Evolutionary conservation across 768 basidiomycete species (phyloP), one percentile per base, ranked within the genome.

Genomic region (Sporobolomyces pararoseus): DNA sequence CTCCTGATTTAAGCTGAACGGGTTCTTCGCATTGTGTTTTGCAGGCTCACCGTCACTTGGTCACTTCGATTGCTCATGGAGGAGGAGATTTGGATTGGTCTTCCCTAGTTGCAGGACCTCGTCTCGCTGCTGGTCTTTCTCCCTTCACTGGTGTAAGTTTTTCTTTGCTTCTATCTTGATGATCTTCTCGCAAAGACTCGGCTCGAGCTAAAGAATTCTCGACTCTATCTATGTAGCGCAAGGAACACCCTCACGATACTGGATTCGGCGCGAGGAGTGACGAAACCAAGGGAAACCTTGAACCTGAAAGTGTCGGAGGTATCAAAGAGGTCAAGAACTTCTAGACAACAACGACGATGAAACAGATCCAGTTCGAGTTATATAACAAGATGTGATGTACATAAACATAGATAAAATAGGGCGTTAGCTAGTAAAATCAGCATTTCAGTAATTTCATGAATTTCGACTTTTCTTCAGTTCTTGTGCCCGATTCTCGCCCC

Each of bases 51-150:
- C 87, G 88, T 74, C 88, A 90, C 75, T 82, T 94, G 76, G 81
- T 94, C 70, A 87, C 89, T 7, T 87, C 90, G 9, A 84, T 89
- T 39, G 88, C 90, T 0, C 79, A 89, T 32, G 88, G 91, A 62
- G 82, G 84, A 77, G 85, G 86, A 12, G 80, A 83, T 5, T 80
- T 93, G 25, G 92, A 95, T 76, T 94, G 91, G 90, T 89, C 87
- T 70, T 86, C 86, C 1, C 78, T 93, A 49, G 84, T 94, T 34
- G 89, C 88, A 5, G 90, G 90, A 5, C 83, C 86, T 47, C 83
- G 91, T 59, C 85, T 88, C 17, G 84, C 89, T 3, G 88, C 90
- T 14, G 91, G 90, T 3, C 68, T 83, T 42, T 70, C 78, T 46
- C 79, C 81, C 0, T 82, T 81, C 75, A 78, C 76, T 3, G 77